Conservation (phyloP, 495 filamentous ascomycete genomes). For the Amorphotheca resinae region DNA sequence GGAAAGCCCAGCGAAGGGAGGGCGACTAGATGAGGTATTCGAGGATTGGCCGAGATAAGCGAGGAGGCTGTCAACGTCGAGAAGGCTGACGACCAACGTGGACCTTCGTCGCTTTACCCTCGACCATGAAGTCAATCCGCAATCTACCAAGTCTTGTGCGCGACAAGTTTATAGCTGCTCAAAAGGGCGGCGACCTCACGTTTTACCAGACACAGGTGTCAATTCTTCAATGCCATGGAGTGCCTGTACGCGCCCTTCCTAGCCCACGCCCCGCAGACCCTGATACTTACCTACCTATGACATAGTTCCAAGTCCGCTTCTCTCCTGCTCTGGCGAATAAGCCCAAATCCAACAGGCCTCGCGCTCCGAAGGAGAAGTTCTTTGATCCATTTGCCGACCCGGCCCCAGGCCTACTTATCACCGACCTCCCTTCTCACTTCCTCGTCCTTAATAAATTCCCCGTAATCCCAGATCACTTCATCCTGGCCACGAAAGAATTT, state of each 20-base stretch:
- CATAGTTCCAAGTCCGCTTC: constrained; percentile 67
- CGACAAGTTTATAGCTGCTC: constrained; percentile 14
- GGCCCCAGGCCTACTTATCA: constrained; percentile 45
- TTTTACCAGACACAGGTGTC: constrained; percentile 18
- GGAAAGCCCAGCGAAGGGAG: too few species aligned
- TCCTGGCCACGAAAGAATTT: constrained; percentile 56
- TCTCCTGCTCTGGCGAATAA: constrained; percentile 67
- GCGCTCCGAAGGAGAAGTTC: constrained; percentile 25
- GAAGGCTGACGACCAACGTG: too few species aligned
- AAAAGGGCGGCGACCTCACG: constrained; percentile 14
- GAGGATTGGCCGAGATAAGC: too few species aligned
- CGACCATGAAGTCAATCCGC: constrained; percentile 1
- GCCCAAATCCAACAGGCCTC: constrained; percentile 37
- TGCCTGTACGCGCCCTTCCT: constrained; percentile 10
- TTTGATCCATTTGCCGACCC: constrained; percentile 66
- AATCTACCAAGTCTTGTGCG: constrained; percentile 16
- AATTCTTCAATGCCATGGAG: constrained; percentile 10
- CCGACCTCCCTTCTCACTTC: constrained; percentile 44
- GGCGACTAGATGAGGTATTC: too few species aligned
- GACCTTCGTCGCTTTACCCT: too few species aligned
- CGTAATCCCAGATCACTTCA: constrained; percentile 67
- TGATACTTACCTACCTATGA: neutral
- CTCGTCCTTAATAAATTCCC: constrained; percentile 77
- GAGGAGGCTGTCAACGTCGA: too few species aligned
- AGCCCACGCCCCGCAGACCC: neutral